Base-by-base conservation (phyloP, 2,329 filamentous ascomycete genomes). In the Ophiostoma himal-ulmi region DNA sequence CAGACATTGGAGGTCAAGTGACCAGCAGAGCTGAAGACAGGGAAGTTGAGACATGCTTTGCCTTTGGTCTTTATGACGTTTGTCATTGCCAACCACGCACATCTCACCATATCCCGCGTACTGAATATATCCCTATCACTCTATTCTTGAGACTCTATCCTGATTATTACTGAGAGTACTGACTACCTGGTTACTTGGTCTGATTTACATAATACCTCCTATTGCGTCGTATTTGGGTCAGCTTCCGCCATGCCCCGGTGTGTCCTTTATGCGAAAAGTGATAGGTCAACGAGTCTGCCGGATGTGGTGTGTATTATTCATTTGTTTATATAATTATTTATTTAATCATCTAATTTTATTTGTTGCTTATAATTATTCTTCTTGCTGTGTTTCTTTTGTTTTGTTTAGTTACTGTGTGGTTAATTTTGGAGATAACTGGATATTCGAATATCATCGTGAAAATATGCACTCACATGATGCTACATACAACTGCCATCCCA, bases 201-300 rank as follows among this genome's bases (percentile, higher is more conserved):
- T 48, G 14, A 22, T 26, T 57, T 26, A 26, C 52, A 57, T 57
- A 22, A 26, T 26, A 13, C 8, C 6, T 17, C 44, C 13, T 22
- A 22, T 17, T 48, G 44, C 52, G 52, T 57, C n/a, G 52, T 26
- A 57, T 57, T 48, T 57, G 52, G 52, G 52, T 14, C 52, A 30
- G 52, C 52, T 57, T 57, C 52, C 52, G n/a, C 22, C 52, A 57
- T 57, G 52, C 52, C 52, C n/a, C 52, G 52, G 52, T 26, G 52
- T 57, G 3, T 48, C 44, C 22, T 26, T 14, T 17, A 5, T 8
- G 52, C 52, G 52, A 26, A 54, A 57, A 57, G 52, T 57, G 52
- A 57, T 22, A 57, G 52, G 52, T 57, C 52, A 54, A 10, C 5
- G 44, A 20, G 44, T 48, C 44, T 48, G 44, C 44, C 44, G 44